Percentiles rank a stretch among this genome's conserved stretches.
Conservation (phyloP, 805 yeast genomes). For the Candida parachauliodes region DNA sequence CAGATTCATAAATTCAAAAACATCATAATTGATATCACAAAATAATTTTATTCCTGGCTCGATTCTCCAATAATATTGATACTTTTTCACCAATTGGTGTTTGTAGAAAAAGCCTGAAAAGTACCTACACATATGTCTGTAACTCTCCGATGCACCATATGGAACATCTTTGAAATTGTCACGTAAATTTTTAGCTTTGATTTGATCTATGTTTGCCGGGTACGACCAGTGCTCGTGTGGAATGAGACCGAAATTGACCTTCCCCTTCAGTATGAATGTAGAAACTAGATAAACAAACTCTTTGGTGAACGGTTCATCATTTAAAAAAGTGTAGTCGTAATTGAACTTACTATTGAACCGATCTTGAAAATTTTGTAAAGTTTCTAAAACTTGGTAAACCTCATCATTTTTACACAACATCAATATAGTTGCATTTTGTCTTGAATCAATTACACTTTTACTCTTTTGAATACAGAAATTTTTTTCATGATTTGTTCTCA, state of each 20-base stretch:
- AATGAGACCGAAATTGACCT: conserved; percentile 58
- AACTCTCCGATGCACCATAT: conserved; percentile 59
- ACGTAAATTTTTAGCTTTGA: conserved; percentile 16
- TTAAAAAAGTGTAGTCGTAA: conserved; percentile 79
- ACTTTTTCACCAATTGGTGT: conserved; percentile 54
- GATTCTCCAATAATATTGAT: conserved; percentile 73
- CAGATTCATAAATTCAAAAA: conserved; percentile 55
- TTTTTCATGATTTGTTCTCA: not conserved
- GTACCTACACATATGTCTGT: conserved; percentile 66
- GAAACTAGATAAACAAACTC: conserved; percentile 50
- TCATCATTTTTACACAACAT: conserved; percentile 71
- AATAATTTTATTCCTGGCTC: conserved; percentile 63
- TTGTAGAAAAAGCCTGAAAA: conserved; percentile 57
- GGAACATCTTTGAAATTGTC: conserved; percentile 12
- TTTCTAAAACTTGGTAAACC: conserved; percentile 49
- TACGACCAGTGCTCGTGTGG: conserved; percentile 65
- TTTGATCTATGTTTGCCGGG: conserved; percentile 58
- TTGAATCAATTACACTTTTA: not conserved
- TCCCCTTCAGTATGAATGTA: conserved; percentile 51
- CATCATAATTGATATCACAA: conserved; percentile 63
- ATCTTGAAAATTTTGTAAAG: conserved; percentile 62
- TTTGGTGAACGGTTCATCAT: conserved; percentile 60
- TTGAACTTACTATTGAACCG: conserved; percentile 59
- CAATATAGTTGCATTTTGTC: conserved; percentile 63
- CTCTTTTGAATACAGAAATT: conserved; percentile 1